These are phyloP conservation scores for Cinnamomum chago DNA, from an alignment of 164 flowering plant genomes.

Conservation along the genomic window DNA sequence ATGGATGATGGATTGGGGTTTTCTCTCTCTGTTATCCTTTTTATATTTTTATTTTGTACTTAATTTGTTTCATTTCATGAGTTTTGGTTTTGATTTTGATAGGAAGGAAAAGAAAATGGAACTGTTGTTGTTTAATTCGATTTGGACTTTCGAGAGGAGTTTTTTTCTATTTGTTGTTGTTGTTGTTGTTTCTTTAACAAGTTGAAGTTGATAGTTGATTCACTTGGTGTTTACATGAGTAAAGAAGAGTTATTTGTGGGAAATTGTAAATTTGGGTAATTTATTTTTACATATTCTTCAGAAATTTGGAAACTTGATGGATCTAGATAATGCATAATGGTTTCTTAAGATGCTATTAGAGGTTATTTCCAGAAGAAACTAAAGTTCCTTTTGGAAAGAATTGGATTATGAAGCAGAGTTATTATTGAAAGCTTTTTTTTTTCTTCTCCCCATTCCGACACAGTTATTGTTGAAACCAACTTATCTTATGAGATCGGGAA, in stretches of 20 bases:
- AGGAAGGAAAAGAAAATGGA: neutral
- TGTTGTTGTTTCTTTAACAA: neutral
- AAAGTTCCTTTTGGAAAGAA: too few relatives aligned
- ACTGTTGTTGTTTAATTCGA: too few relatives aligned
- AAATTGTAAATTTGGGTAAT: neutral
- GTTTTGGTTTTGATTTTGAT: neutral
- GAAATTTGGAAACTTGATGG: neutral
- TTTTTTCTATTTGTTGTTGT: neutral
- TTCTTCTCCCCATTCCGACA: too few relatives aligned
- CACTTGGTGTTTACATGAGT: neutral
- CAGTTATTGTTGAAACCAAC: too few relatives aligned
- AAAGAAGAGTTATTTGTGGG: neutral
- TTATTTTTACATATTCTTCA: neutral
- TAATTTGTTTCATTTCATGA: neutral
- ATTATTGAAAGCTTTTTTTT: too few relatives aligned
- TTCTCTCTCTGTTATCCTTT: neutral
- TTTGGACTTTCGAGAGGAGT: too few relatives aligned
- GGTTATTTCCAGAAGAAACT: too few relatives aligned
- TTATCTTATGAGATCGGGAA: too few relatives aligned
- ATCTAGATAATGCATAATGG: neutral
- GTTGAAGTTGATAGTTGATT: neutral
- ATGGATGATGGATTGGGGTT: neutral
- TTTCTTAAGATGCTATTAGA: too few relatives aligned
- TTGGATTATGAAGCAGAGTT: too few relatives aligned
- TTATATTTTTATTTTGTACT: neutral